These are phyloP conservation scores for Oidiodendron maius DNA, from an alignment of 495 filamentous ascomycete genomes.

Conservation along the genomic window DNA sequence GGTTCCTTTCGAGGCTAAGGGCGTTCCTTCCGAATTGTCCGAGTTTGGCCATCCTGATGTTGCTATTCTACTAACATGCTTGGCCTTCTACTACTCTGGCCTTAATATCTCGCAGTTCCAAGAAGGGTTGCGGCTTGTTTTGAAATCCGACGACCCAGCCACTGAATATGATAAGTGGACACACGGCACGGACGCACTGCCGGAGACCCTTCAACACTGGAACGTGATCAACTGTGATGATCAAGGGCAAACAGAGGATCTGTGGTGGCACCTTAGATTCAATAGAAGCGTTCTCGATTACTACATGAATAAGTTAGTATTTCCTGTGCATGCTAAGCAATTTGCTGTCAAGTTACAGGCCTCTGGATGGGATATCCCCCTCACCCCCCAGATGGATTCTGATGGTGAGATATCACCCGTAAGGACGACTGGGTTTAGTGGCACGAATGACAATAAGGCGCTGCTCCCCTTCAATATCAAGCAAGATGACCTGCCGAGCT, in stretches of 20 bases:
- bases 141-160: slow-evolving; percentile 44
- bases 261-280: slow-evolving; percentile 33
- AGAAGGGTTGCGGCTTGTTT: slow-evolving; percentile 27
- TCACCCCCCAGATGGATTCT: slow-evolving; percentile 16
- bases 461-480: slow-evolving; percentile 46
- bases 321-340: slow-evolving; percentile 44
- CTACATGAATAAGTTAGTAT: slow-evolving; percentile 49
- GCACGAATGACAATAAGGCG: slow-evolving; percentile 44
- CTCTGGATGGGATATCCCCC: slow-evolving; percentile 48
- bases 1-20: slow-evolving; percentile 39
- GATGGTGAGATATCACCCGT: slow-evolving; percentile 2
- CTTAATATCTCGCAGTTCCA: slow-evolving; percentile 27
- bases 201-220: slow-evolving; percentile 34
- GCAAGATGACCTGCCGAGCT: slow-evolving; percentile 40
- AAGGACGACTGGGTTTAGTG: slow-evolving; percentile 48
- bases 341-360: slow-evolving; percentile 48
- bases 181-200: slow-evolving; percentile 23
- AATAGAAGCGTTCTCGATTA: slow-evolving; percentile 38
- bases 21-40: slow-evolving; percentile 28
- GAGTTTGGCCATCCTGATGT: slow-evolving; percentile 42
- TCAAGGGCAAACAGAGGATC: slow-evolving; percentile 32
- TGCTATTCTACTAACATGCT: slow-evolving; percentile 33
- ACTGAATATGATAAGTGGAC: slow-evolving; percentile 38
- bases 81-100: slow-evolving; percentile 38
- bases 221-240: slow-evolving; percentile 47